phyloP scores from a whole-genome alignment of 1,284 basidiomycete species.

The Hemileia vastatrix region DNA sequence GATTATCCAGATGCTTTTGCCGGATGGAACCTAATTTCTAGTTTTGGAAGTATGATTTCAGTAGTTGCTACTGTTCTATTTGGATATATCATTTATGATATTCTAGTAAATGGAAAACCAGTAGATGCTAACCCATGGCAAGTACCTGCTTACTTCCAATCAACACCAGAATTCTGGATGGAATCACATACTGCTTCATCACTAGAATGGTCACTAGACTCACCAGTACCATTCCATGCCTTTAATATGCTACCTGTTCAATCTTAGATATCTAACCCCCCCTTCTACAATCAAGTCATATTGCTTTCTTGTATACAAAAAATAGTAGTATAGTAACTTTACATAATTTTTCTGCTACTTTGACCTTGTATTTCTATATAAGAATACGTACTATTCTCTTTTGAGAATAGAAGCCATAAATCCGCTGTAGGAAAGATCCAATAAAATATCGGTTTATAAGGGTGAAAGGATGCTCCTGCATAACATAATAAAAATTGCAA shows the following conservation, averaged over 20 bases:
- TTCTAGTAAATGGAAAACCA: conserved; percentile 39
- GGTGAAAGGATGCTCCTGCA: too few species aligned
- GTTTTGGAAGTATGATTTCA: conserved; percentile 40
- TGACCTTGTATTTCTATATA: conserved; percentile 15
- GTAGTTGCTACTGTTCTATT: conserved; percentile 41
- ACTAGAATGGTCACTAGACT: conserved; percentile 42
- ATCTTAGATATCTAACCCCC: too few species aligned
- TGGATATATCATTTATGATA: conserved; percentile 43
- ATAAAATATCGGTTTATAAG: too few species aligned
- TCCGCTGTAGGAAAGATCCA: too few species aligned
- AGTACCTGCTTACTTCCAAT: conserved; percentile 40
- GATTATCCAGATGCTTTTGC: conserved; percentile 42
- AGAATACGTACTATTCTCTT: conserved; percentile 2
- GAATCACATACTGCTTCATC: conserved; percentile 33
- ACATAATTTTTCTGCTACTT: conserved; percentile 2
- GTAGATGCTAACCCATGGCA: conserved; percentile 39
- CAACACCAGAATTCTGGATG: conserved; percentile 36
- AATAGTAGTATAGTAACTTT: too few species aligned
- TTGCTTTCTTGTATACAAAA: background rate
- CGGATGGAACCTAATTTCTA: conserved; percentile 40
- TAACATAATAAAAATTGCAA: background rate
- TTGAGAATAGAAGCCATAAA: too few species aligned
- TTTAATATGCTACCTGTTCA: conserved; percentile 42
- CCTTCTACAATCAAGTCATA: conserved; percentile 37
- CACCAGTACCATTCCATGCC: conserved; percentile 42